Conservation (phyloP, 1,284 basidiomycete genomes). For the Papiliotrema flavescens region DNA sequence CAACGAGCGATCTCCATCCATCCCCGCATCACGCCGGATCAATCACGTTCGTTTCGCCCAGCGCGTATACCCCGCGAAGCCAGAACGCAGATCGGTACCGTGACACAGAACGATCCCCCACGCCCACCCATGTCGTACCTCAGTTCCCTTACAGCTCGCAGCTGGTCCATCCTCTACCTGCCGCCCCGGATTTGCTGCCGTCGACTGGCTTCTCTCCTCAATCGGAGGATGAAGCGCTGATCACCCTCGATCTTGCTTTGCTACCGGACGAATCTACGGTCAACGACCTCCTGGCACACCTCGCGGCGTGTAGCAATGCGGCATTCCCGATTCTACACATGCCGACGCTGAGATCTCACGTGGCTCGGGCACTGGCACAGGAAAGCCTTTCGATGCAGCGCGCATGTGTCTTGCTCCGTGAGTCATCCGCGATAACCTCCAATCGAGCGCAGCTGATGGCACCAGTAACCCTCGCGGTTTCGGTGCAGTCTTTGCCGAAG, state of each 20-base stretch:
- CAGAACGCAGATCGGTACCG: background rate
- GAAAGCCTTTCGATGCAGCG: background rate
- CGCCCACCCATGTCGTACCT: background rate
- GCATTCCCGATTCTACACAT: background rate
- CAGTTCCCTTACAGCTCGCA: background rate
- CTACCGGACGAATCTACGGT: background rate
- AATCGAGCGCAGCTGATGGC: background rate
- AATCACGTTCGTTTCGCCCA: background rate
- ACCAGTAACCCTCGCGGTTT: background rate
- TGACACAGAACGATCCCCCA: background rate
- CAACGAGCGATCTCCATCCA: too few species aligned
- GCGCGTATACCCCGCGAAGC: background rate
- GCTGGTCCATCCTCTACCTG: background rate
- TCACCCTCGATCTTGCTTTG: background rate
- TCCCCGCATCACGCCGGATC: too few species aligned
- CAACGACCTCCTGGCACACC: background rate
- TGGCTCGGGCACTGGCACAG: background rate
- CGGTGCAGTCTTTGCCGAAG: background rate
- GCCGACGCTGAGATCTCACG: background rate
- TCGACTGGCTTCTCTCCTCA: too few species aligned
- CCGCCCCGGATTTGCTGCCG: background rate
- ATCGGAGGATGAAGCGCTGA: background rate
- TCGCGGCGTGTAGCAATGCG: background rate
- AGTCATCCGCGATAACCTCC: background rate
- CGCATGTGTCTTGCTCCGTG: background rate